Conservation (phyloP, 495 filamentous ascomycete genomes). For the Lepraria neglecta region DNA sequence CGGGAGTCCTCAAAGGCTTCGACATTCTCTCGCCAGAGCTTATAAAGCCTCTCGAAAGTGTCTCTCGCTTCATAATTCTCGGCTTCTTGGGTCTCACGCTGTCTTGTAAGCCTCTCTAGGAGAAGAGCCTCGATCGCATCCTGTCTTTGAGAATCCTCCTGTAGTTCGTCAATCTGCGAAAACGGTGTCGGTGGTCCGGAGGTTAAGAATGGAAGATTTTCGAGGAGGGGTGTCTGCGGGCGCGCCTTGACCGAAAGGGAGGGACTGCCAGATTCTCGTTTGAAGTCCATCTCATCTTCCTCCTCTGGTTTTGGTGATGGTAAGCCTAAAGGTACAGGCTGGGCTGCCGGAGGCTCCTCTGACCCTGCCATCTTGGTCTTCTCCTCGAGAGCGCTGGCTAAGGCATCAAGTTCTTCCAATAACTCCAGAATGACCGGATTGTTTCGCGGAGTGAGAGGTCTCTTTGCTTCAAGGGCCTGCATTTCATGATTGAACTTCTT, state of each 20-base stretch:
- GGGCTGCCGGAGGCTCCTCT: constrained; percentile 28
- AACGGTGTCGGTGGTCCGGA: constrained; percentile 45
- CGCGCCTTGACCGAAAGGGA: constrained; percentile 6
- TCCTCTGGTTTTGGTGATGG: constrained; percentile 23
- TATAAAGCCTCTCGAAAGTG: constrained; percentile 42
- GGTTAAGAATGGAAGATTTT: constrained; percentile 45
- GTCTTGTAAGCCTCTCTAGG: constrained; percentile 35
- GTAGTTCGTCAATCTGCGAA: constrained; percentile 44
- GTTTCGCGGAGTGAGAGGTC: constrained; percentile 41
- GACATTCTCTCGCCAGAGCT: constrained; percentile 43
- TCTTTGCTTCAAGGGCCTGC: constrained; percentile 39
- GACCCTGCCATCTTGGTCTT: constrained; percentile 26
- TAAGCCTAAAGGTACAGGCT: constrained; percentile 29
- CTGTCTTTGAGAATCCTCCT: constrained; percentile 38
- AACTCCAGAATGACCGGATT: constrained; percentile 42
- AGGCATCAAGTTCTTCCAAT: constrained; percentile 42
- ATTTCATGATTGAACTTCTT: constrained; percentile 45
- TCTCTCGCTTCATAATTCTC: constrained; percentile 41
- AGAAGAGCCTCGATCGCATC: constrained; percentile 37
- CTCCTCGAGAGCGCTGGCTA: constrained; percentile 35
- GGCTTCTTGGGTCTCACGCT: constrained; percentile 38
- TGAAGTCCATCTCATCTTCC: constrained; percentile 21
- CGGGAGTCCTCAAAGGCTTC: constrained; percentile 58
- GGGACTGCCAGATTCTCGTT: constrained; percentile 9
- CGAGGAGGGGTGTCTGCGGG: constrained; percentile 32